Evolutionary conservation across 371 early-diverging fungal genomes (phyloP).

Genomic region (Mortierella sp.): DNA sequence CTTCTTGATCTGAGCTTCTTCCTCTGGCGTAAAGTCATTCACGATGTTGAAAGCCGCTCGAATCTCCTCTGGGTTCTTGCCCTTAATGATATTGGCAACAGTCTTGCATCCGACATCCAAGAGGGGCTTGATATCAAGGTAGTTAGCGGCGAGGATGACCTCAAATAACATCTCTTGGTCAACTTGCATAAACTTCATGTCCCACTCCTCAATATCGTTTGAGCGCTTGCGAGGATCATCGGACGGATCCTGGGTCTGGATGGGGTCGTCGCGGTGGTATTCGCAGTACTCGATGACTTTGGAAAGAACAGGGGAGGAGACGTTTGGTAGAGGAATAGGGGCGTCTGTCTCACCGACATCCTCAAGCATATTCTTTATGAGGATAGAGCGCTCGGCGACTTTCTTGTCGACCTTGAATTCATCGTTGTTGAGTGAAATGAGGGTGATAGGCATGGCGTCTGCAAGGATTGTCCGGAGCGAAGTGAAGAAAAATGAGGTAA

Average conservation of each 20-base stretch:
- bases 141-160: constrained; percentile 92
- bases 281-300: constrained; percentile 89
- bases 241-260: constrained; percentile 64
- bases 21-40: constrained; percentile 95
- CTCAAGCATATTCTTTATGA: constrained; percentile 96
- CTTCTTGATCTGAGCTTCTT: constrained; percentile 62
- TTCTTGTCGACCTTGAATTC: constrained; percentile 84
- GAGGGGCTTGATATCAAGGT: constrained; percentile 95
- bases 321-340: constrained; percentile 86
- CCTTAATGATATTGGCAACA: constrained; percentile 98
- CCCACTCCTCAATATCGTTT: constrained; percentile 87
- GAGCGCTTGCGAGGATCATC: constrained; percentile 71
- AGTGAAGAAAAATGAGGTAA: background rate
- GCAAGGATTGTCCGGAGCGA: background rate
- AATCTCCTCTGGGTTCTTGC: constrained; percentile 93
- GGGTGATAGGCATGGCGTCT: constrained; percentile 43
- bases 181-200: constrained; percentile 83
- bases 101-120: constrained; percentile 97
- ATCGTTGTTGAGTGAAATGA: constrained; percentile 76
- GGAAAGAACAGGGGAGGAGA: constrained; percentile 73
- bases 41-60: constrained; percentile 94
- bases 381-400: constrained; percentile 86
- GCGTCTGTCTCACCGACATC: constrained; percentile 83
- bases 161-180: constrained; percentile 86
- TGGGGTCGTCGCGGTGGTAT: constrained; percentile 80